Evolutionary conservation across 1,284 basidiomycete genomes (phyloP).

Genomic region (Leccinum subatratum): DNA sequence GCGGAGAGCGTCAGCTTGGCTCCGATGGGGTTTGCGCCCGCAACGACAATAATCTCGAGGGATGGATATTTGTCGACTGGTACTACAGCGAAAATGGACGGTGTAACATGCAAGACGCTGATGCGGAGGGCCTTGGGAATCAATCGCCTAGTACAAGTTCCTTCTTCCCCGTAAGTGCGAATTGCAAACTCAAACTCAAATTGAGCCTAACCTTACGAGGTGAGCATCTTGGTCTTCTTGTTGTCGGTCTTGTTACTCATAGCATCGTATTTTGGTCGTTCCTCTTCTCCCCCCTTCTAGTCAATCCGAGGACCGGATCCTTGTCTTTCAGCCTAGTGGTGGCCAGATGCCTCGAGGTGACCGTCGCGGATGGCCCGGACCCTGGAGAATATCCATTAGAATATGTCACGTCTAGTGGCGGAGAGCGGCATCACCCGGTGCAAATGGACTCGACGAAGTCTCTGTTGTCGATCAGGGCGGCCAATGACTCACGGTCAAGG

Average conservation of each 20-base stretch:
- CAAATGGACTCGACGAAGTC: slow-evolving; percentile 97
- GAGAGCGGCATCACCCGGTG: slow-evolving; percentile 50
- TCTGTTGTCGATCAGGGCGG: slow-evolving; percentile 94
- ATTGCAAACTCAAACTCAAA: slow-evolving; percentile 18
- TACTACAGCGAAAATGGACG: too few relatives aligned
- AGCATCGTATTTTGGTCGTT: slow-evolving; percentile 84
- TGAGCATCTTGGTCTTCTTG: slow-evolving; percentile 83
- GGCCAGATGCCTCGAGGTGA: slow-evolving; percentile 87
- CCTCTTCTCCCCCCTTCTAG: slow-evolving; percentile 82
- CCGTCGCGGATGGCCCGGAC: slow-evolving; percentile 96
- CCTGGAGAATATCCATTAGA: slow-evolving; percentile 29
- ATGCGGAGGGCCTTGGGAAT: too few relatives aligned
- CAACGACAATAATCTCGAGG: too few relatives aligned
- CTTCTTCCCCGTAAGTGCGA: too few relatives aligned
- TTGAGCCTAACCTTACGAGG: slow-evolving; percentile 56
- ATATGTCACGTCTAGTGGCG: slow-evolving; percentile 13
- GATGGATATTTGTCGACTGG: too few relatives aligned
- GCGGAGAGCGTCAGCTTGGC: slow-evolving; percentile 53
- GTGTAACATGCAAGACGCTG: too few relatives aligned
- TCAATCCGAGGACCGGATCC: slow-evolving; percentile 88
- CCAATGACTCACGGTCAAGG: slow-evolving; percentile 96
- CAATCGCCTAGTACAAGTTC: too few relatives aligned
- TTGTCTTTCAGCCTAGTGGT: slow-evolving; percentile 99
- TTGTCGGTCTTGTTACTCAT: slow-evolving; percentile 92
- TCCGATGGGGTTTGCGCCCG: slow-evolving; percentile 34